Conservation (phyloP, 2,329 filamentous ascomycete genomes). For the Neonectria punicea region DNA sequence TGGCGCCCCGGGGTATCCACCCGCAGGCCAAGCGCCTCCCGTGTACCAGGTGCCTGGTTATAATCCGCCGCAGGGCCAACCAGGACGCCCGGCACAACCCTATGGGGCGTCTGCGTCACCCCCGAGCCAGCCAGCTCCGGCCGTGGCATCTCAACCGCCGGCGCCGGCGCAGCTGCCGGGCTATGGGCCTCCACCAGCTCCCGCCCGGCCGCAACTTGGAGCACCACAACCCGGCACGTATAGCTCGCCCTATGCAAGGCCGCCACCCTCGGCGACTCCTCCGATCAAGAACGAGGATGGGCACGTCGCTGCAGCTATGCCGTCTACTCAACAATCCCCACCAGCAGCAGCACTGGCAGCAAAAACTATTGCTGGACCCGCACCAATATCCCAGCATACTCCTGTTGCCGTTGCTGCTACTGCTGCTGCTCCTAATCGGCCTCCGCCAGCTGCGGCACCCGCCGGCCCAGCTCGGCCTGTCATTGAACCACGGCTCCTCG, state of each 20-base stretch:
- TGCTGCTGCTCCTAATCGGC: conserved; percentile 32
- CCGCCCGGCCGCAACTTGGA: conserved; percentile 47
- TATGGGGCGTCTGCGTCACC: conserved; percentile 45
- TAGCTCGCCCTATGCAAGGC: conserved; percentile 51
- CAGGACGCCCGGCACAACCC: conserved; percentile 44
- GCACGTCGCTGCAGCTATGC: conserved; percentile 27
- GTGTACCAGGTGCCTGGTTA: conserved; percentile 51
- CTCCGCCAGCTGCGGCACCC: conserved; percentile 41
- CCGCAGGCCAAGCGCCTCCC: conserved; percentile 47
- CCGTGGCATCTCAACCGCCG: conserved; percentile 43
- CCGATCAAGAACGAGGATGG: conserved; percentile 46
- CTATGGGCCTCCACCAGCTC: conserved; percentile 50
- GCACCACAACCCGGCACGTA: conserved; percentile 47
- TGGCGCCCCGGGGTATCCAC: conserved; percentile 47
- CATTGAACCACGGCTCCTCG: conserved; percentile 56
- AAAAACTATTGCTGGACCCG: conserved; percentile 35
- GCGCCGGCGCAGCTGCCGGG: conserved; percentile 49
- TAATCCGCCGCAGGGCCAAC: conserved; percentile 43
- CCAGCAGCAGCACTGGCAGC: conserved; percentile 20
- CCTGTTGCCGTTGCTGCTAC: conserved; percentile 22
- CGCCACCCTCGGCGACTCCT: conserved; percentile 43
- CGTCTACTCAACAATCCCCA: conserved; percentile 28
- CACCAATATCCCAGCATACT: conserved; percentile 27
- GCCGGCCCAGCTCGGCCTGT: conserved; percentile 48
- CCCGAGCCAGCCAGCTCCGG: conserved; percentile 39